Base-by-base conservation (phyloP, 2,329 filamentous ascomycete genomes). In the Ophiostoma perfectum region DNA sequence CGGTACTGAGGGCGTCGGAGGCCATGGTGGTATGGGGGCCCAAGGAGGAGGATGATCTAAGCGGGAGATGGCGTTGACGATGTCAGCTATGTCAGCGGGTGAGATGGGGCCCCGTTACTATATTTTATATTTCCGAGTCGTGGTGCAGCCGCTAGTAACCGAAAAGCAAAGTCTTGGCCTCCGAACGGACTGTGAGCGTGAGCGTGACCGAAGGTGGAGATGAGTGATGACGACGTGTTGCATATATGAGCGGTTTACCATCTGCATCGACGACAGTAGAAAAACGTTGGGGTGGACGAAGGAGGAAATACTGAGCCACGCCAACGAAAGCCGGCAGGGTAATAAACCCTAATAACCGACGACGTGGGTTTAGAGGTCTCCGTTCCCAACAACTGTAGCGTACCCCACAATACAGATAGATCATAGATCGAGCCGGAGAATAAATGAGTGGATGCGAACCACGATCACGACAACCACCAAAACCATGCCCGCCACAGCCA, bases 251-350 rank as follows among this genome's bases (percentile, higher is more conserved):
- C 49, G 11, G 11, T 11, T 55, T 55, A 27, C n/a, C 49, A 55
- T 55, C 49, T 55, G 38, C 64, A 45, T 12, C 16, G 18, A 65
- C 64, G 41, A 44, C 39, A 6, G n/a, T 38, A 60, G 36, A 45
- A 47, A 66, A 66, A 38, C 65, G 49, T 66, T 66, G 65, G 39
- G 65, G 65, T 66, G 58, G 27, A 58, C 18, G 14, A 38, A 11
- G 42, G n/a, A 9, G 62, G 12, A 55, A 66, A 1, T 36, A 4
- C 27, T 44, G 38, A 47, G 44, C 64, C 36, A 66, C 41, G 12
- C 36, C 38, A 66, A 66, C 65, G 39, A 60, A 66, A 55, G 16
- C n/a, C n/a, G n/a, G n/a, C n/a, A n/a, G n/a, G n/a, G n/a, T n/a
- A 27, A 55, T 55, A 55, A n/a, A n/a, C n/a, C n/a, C n/a, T n/a